These are phyloP conservation scores for Diatrype stigma DNA, from an alignment of 2,329 filamentous ascomycete genomes.

Conservation along the genomic window DNA sequence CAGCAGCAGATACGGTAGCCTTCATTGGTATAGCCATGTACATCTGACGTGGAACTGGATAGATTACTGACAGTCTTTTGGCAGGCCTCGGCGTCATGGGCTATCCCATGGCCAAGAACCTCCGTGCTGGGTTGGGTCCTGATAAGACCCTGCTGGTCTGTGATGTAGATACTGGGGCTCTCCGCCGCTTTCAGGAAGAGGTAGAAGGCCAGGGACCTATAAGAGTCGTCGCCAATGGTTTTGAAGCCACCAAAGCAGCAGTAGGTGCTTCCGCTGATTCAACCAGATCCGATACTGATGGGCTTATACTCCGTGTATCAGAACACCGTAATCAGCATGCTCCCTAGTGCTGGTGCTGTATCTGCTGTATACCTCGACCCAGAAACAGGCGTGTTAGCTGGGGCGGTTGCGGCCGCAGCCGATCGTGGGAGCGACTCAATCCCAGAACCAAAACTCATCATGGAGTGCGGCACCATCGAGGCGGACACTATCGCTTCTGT, in stretches of 20 bases:
- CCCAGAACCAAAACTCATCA: conserved; percentile 19
- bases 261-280: conserved; percentile 12
- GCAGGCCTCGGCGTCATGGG: conserved; percentile 31
- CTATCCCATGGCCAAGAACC: conserved; percentile 32
- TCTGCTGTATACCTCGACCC: conserved; percentile 33
- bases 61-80: neutral
- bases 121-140: conserved; percentile 19
- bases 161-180: conserved; percentile 31
- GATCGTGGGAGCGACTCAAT: neutral
- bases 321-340: conserved; percentile 37
- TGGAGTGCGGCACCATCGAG: conserved; percentile 30
- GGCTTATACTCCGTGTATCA: conserved; percentile 3
- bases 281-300: neutral
- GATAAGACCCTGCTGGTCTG: conserved; percentile 26
- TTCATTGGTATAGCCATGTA: conserved; percentile 23
- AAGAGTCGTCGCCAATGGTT: conserved; percentile 30
- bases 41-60: neutral
- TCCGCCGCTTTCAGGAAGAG: conserved; percentile 33
- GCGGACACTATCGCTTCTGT: conserved; percentile 42
- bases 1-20: conserved; percentile 21
- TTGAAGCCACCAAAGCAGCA: conserved; percentile 33
- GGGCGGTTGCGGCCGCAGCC: conserved; percentile 14
- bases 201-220: conserved; percentile 30
- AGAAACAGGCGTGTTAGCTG: conserved; percentile 28
- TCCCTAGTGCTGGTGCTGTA: conserved; percentile 32